Evolutionary conservation across 768 basidiomycete species (phyloP), one percentile per base, ranked within the genome.

Genomic region (Suillus brevipes): DNA sequence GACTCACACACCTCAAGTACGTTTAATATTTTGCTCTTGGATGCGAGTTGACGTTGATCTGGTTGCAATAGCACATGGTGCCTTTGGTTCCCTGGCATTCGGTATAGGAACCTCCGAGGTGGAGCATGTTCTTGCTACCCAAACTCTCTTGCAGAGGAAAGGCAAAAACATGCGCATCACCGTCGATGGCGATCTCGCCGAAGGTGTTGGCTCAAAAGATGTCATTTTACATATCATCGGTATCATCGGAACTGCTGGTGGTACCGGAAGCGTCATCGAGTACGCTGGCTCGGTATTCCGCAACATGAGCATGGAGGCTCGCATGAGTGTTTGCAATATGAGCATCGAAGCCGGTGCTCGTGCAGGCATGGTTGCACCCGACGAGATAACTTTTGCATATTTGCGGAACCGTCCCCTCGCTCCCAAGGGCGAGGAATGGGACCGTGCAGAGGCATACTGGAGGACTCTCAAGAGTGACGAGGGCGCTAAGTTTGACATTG

Each of bases 101-200:
- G 94, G 94, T 66, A 95, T 96, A 70, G 94, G 94, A 47, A 96
- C 94, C 14, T 95, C 93, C 59, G 94, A 96, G 74, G 94, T 96
- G 70, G 94, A 96, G 74, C 94, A 96, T 74, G 94, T 95, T 68
- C 88, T 96, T 57, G 94, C 94, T 16, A 96, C 94, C 9, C 94
- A 96, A 77, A 94, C 92, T 58, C 81, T 96, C 25, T 80, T 93
- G 67, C 94, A 96, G 78, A 87, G 84, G 74, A 94, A 95, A 78
- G 86, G 87, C 63, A 94, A 94, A 80, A 96, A 95, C 79, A 95
- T 96, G 93, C 88, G 91, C 53, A 91, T 96, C 70, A 88, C 87
- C 56, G 92, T 96, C 67, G 89, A 96, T 61, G 94, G 94, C 65
- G 83, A 87, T 40, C 85, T 96, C 36, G 81, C 80, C 25, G 89